These are phyloP conservation scores for Austroboletus eburneus DNA, from an alignment of 768 basidiomycete species.

Conservation along the genomic window DNA sequence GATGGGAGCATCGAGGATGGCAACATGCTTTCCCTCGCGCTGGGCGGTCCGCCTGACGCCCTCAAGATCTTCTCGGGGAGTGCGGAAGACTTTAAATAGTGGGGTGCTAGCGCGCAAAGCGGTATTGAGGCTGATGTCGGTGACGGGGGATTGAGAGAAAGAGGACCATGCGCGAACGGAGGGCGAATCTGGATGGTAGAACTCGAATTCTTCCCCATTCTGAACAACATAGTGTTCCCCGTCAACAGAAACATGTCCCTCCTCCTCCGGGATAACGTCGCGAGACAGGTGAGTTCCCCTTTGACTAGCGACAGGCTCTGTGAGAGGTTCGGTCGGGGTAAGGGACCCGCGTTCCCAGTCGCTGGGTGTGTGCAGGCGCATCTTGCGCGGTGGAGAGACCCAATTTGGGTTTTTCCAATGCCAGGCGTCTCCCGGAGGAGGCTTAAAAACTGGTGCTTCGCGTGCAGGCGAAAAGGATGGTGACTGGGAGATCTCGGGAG, in stretches of 20 bases:
- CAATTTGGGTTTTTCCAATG: slow-evolving; percentile 35
- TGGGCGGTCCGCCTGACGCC: slow-evolving; percentile 23
- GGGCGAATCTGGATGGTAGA: slow-evolving; percentile 15
- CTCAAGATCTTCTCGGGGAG: slow-evolving; percentile 26
- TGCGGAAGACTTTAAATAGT: slow-evolving; percentile 32
- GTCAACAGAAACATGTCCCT: slow-evolving; percentile 3
- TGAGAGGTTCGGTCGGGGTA: slow-evolving; percentile 29
- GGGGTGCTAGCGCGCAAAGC: slow-evolving; percentile 30
- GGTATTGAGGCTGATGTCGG: slow-evolving; percentile 23
- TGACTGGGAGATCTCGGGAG: slow-evolving; percentile 17
- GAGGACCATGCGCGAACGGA: slow-evolving; percentile 27
- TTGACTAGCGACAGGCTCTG: slow-evolving; percentile 13
- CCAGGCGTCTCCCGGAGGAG: slow-evolving; percentile 30
- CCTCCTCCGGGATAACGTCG: slow-evolving; percentile 8
- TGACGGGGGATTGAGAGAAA: slow-evolving; percentile 22
- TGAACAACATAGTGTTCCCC: slow-evolving; percentile 8
- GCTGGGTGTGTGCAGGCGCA: slow-evolving; percentile 21
- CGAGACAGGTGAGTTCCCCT: neutral
- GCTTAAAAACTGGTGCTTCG: slow-evolving; percentile 19
- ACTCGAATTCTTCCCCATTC: slow-evolving; percentile 8
- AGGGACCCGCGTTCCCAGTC: slow-evolving; percentile 23
- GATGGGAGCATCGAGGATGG: slow-evolving; percentile 24
- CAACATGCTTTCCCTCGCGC: slow-evolving; percentile 31
- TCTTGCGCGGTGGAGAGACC: slow-evolving; percentile 30
- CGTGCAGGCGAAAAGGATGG: slow-evolving; percentile 17